Percentiles rank a stretch among this genome's conserved stretches.
Evolutionary conservation across 2,329 filamentous ascomycete species (phyloP).

Genomic region (Stemphylium lycopersici): DNA sequence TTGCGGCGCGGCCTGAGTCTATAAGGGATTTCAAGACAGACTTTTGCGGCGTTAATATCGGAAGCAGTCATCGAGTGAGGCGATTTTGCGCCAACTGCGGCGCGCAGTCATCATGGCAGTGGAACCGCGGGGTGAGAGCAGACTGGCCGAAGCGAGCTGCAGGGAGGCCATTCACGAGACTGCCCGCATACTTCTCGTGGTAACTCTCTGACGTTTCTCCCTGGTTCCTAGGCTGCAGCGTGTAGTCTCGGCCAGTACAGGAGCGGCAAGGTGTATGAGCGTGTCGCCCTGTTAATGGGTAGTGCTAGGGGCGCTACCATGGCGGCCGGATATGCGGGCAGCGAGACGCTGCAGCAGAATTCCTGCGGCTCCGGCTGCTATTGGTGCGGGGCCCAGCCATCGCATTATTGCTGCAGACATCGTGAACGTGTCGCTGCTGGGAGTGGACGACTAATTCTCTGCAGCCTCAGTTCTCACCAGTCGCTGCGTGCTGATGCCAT

Average conservation of each 20-base stretch:
- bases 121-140: slow-evolving; percentile 21
- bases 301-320: slow-evolving; percentile 20
- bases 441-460: slow-evolving; percentile 31
- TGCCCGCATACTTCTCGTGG: slow-evolving; percentile 32
- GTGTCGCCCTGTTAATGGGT: slow-evolving; percentile 43
- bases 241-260: slow-evolving; percentile 27
- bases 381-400: slow-evolving; percentile 8
- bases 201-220: slow-evolving; percentile 38
- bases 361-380: neutral
- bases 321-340: slow-evolving; percentile 41
- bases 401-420: slow-evolving; percentile 29
- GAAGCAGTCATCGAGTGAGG: slow-evolving; percentile 33
- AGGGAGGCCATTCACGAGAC: slow-evolving; percentile 32
- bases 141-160: slow-evolving; percentile 22
- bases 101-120: slow-evolving; percentile 28
- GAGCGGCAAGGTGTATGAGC: slow-evolving; percentile 26
- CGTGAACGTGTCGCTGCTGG: slow-evolving; percentile 39
- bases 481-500: slow-evolving; percentile 33
- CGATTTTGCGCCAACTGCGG: slow-evolving; percentile 20
- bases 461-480: slow-evolving; percentile 20
- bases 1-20: slow-evolving; percentile 8
- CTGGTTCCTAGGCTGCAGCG: slow-evolving; percentile 36
- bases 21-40: slow-evolving; percentile 10
- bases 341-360: slow-evolving; percentile 37
- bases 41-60: slow-evolving; percentile 8